phyloP scores from a whole-genome alignment of 192 early-diverging fungal genomes.

The Umbelopsis sp. region DNA sequence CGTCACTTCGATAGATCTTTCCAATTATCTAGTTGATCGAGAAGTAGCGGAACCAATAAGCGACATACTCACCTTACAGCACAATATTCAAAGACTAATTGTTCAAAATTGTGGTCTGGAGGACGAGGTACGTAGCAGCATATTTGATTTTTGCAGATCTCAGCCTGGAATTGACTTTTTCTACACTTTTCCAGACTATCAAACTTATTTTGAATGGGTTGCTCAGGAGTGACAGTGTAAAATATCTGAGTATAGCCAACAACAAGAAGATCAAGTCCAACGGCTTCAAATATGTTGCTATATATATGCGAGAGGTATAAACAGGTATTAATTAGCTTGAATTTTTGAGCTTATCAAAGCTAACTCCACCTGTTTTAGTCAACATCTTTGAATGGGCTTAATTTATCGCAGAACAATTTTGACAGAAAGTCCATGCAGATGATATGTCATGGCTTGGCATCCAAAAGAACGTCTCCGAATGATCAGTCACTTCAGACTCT shows the following conservation, averaged over 20 bases:
- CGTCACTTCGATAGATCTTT: slow-evolving; percentile 30
- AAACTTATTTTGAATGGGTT: slow-evolving; percentile 74
- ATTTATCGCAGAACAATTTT: slow-evolving; percentile 70
- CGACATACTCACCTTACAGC: slow-evolving; percentile 75
- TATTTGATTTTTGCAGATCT: background rate
- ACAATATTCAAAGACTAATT: slow-evolving; percentile 68
- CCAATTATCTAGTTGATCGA: slow-evolving; percentile 52
- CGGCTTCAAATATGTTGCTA: slow-evolving; percentile 75
- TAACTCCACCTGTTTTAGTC: slow-evolving; percentile 46
- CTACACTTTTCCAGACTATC: slow-evolving; percentile 46
- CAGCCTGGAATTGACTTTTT: background rate
- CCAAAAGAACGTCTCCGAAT: slow-evolving; percentile 19
- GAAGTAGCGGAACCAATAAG: slow-evolving; percentile 68
- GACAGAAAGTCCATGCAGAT: slow-evolving; percentile 71
- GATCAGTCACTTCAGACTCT: slow-evolving; percentile 15
- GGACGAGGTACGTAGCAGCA: slow-evolving; percentile 57
- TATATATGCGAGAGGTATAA: slow-evolving; percentile 68
- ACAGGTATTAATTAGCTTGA: background rate
- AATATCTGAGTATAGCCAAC: slow-evolving; percentile 71
- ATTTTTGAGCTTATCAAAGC: background rate
- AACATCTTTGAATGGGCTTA: slow-evolving; percentile 61
- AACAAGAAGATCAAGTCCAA: slow-evolving; percentile 68
- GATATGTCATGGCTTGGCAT: slow-evolving; percentile 53
- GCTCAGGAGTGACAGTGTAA: slow-evolving; percentile 65
- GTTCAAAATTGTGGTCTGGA: slow-evolving; percentile 75